Evolutionary conservation across 345 rosid genomes (phyloP).

Genomic region (Acer campestre): DNA sequence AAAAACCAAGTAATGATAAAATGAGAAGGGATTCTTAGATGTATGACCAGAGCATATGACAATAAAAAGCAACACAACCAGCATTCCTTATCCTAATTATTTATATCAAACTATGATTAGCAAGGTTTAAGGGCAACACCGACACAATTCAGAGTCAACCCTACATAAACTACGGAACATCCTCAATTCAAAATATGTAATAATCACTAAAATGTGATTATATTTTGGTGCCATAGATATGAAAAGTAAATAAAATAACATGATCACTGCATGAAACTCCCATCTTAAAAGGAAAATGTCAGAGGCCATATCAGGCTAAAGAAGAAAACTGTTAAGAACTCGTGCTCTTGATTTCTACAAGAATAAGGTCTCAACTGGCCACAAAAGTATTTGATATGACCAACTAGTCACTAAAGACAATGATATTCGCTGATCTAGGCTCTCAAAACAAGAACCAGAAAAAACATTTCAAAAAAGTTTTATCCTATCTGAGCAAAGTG

Average conservation of each 20-base stretch:
- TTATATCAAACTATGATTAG: neutral
- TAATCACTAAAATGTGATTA: neutral
- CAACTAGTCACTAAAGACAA: neutral
- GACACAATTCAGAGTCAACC: neutral
- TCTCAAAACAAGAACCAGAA: neutral
- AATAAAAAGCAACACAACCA: neutral
- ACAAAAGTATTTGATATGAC: too few relatives aligned
- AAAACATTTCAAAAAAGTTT: neutral
- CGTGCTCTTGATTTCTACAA: neutral
- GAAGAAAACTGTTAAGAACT: neutral
- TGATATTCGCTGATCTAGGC: neutral
- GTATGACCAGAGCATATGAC: neutral
- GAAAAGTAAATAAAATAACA: conserved; percentile 4
- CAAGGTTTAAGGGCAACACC: neutral
- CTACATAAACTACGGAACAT: neutral
- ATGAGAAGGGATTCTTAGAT: neutral
- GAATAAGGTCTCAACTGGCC: neutral
- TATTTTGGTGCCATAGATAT: neutral
- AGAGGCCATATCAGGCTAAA: neutral
- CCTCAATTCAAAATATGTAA: neutral
- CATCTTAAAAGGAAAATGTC: neutral
- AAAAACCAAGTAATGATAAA: conserved; percentile 14
- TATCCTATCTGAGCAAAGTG: neutral
- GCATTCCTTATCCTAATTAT: neutral
- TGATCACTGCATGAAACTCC: neutral